These are phyloP conservation scores for Rhizoclosmatium globosum DNA, from an alignment of 192 early-diverging fungal genomes.

Conservation along the genomic window DNA sequence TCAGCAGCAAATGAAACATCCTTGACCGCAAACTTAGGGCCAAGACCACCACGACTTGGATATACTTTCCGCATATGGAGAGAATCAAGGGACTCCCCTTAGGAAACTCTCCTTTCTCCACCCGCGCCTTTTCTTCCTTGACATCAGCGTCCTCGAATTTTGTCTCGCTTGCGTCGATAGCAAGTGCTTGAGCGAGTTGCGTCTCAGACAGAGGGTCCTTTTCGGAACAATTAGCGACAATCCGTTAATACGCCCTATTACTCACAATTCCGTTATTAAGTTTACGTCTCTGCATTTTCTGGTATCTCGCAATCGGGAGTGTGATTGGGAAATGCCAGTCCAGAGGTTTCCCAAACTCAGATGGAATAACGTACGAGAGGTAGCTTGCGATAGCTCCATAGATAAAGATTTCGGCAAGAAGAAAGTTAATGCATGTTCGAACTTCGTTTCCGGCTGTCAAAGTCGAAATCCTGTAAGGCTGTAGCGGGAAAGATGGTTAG, in stretches of 20 bases:
- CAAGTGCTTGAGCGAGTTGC: conserved; percentile 47
- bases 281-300: conserved; percentile 31
- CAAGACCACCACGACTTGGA: conserved; percentile 39
- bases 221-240: background rate
- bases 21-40: conserved; percentile 69
- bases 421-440: conserved; percentile 56
- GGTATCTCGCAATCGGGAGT: conserved; percentile 43
- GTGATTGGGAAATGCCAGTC: conserved; percentile 71
- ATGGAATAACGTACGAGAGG: conserved; percentile 61
- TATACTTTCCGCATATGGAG: conserved; percentile 75
- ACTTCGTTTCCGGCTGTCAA: conserved; percentile 67
- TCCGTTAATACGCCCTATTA: background rate
- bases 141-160: conserved; percentile 70
- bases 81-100: conserved; percentile 64
- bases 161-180: conserved; percentile 15
- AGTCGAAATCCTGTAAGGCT: conserved; percentile 65
- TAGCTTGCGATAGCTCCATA: conserved; percentile 54
- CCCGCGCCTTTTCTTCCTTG: conserved; percentile 61
- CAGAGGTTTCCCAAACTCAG: conserved; percentile 70
- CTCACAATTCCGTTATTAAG: conserved; percentile 36
- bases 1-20: conserved; percentile 73
- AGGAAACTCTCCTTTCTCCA: conserved; percentile 53
- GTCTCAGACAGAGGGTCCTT: conserved; percentile 64
- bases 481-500: background rate
- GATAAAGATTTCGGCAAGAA: conserved; percentile 58